These are phyloP conservation scores for Lizonia empirigonia DNA, from an alignment of 2,329 filamentous ascomycete genomes.

Conservation along the genomic window DNA sequence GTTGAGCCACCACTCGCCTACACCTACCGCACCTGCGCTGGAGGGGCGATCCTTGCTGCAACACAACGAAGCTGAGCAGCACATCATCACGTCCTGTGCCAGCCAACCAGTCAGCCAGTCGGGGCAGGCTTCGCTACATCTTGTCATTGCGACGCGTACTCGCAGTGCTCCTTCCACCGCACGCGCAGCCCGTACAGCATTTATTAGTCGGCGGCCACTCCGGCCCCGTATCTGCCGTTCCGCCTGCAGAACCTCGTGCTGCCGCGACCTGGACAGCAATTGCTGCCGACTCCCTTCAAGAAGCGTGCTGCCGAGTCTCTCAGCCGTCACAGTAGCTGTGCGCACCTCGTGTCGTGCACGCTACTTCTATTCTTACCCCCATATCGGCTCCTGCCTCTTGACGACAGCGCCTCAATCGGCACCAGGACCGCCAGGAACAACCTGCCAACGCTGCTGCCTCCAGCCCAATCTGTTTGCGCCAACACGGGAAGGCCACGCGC, in stretches of 20 bases:
- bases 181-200: conserved; percentile 4
- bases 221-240: conserved; percentile 12
- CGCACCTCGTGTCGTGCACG: neutral
- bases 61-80: conserved; percentile 18
- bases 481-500: neutral
- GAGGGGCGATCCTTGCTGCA: conserved; percentile 17
- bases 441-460: neutral
- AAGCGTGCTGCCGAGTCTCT: neutral
- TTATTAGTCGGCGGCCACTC: conserved; percentile 5
- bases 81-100: conserved; percentile 14
- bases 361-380: neutral
- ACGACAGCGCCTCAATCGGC: conserved; percentile 1
- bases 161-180: neutral
- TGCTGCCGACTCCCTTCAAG: conserved; percentile 10
- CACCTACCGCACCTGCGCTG: conserved; percentile 11
- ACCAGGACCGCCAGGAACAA: neutral
- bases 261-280: conserved; percentile 11
- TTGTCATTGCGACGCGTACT: conserved; percentile 3
- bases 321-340: conserved; percentile 3
- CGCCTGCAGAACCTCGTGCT: conserved; percentile 12
- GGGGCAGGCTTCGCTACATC: conserved; percentile 9
- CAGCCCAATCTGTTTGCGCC: neutral
- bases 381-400: no score
- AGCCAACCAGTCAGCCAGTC: conserved; percentile 17
- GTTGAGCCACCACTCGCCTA: conserved; percentile 3